Base-by-base conservation (phyloP, 768 basidiomycete species). In the Suillus americanus region DNA sequence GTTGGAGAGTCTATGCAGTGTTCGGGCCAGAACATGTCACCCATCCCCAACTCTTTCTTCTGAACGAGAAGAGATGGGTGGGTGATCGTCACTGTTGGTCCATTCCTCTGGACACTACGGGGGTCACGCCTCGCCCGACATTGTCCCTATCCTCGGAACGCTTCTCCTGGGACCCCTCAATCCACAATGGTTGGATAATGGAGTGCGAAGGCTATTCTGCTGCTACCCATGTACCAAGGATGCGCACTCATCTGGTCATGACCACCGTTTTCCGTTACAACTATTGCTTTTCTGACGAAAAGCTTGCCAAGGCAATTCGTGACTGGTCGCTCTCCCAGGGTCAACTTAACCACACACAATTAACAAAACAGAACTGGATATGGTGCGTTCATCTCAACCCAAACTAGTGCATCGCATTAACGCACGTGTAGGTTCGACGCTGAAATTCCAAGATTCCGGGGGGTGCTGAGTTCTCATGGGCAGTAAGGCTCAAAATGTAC, bases 11-110 rank as follows among this genome's bases (percentile, higher is more conserved):
- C 18, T 65, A 68, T 46, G 65, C 48, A 41, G 16, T 45, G 16
- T 66, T 65, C 16, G 57, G 64, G 8, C 61, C 62, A 1, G 8
- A 50, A 25, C 63, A 71, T 20, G 12, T 46, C 0, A 25, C 53
- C 5, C 13, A 40, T 18, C 50, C 65, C 2, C n/a, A 4, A 12
- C 70, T 71, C 0, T 70, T 72, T 1, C 69, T 78, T 46, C 48
- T 64, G 3, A 30, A 63, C 30, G 37, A 68, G 5, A 48, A 20
- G 5, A 74, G 81, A 14, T 75, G 69, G 71, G 69, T 81, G 2
- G 71, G 71, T 1, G 79, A 82, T 40, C 37, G 40, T 0, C 38
- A 67, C 35, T 72, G 73, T 45, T 79, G 78, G 77, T 69, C 66
- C 1, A 40, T 80, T 13, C 72, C 73, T 0, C 64, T 81, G 16